Evolutionary conservation across 2,329 filamentous ascomycete genomes (phyloP).

Genomic region (Escovopsis weberi): DNA sequence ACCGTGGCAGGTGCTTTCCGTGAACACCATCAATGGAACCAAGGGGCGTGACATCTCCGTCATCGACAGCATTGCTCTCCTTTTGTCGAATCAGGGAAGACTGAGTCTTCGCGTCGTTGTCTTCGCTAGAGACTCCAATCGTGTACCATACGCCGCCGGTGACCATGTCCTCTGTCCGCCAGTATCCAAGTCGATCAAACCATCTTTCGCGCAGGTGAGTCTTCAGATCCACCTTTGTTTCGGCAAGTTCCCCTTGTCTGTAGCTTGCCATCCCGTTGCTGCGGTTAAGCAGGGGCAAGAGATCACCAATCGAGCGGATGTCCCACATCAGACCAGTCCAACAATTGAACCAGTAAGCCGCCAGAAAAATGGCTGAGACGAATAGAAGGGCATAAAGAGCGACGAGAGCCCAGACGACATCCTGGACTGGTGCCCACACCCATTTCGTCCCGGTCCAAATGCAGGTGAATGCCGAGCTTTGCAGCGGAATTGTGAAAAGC

Average conservation of each 20-base stretch:
- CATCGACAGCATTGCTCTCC: conserved; percentile 17
- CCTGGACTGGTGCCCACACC: conserved; percentile 68
- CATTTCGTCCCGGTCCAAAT: conserved; percentile 45
- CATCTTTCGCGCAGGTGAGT: conserved; percentile 39
- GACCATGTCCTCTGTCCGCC: conserved; percentile 52
- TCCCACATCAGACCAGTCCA: conserved; percentile 78
- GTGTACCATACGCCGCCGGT: conserved; percentile 61
- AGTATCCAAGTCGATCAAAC: conserved; percentile 70
- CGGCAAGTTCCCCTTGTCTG: conserved; percentile 45
- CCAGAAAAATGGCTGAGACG: conserved; percentile 35
- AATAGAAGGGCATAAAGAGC: conserved; percentile 57
- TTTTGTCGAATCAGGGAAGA: conserved; percentile 14
- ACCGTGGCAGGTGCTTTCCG: conserved; percentile 63
- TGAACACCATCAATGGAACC: conserved; percentile 12
- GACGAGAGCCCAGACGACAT: conserved; percentile 64
- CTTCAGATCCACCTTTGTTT: conserved; percentile 35
- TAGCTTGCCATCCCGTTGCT: conserved; percentile 69
- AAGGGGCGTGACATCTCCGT: conserved; percentile 11
- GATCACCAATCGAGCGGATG: conserved; percentile 64
- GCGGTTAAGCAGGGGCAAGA: conserved; percentile 62
- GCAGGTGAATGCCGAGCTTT: conserved; percentile 61
- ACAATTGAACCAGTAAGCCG: conserved; percentile 48
- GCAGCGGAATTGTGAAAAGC: conserved; percentile 67
- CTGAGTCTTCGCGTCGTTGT: conserved; percentile 10
- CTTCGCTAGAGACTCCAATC: conserved; percentile 40